These are phyloP conservation scores for Trichoderma lentiforme DNA, from an alignment of 2,329 filamentous ascomycete species.

Conservation along the genomic window DNA sequence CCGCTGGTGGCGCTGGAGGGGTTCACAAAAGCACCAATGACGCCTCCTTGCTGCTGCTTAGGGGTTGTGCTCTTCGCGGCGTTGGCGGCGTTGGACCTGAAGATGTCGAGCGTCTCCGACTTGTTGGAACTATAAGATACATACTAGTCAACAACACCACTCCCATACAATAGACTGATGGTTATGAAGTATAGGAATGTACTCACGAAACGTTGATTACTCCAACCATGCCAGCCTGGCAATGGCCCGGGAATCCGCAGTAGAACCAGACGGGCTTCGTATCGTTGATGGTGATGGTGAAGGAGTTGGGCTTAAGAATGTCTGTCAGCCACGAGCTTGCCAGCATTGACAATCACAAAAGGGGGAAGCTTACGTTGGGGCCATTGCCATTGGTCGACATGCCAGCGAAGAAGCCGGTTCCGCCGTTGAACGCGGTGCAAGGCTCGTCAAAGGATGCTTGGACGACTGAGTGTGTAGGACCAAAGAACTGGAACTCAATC, in stretches of 20 bases:
- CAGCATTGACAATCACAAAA: not conserved
- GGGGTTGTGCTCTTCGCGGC: not conserved
- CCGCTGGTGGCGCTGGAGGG: not conserved
- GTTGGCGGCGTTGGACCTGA: not conserved
- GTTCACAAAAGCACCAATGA: not conserved
- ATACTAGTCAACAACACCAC: not conserved
- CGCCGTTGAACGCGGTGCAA: not conserved
- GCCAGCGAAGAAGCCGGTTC: not conserved
- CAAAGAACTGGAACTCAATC: not conserved
- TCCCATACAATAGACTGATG: not conserved
- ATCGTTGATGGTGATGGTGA: not conserved
- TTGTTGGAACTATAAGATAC: not conserved
- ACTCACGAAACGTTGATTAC: not conserved
- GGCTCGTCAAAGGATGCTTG: not conserved
- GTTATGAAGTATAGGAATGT: not conserved
- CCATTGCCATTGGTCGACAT: not conserved
- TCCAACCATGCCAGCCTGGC: not conserved
- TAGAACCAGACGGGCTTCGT: not conserved
- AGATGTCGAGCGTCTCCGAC: not conserved
- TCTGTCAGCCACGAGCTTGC: not conserved
- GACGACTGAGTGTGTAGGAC: not conserved
- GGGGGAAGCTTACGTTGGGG: not conserved
- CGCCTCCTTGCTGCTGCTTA: not conserved
- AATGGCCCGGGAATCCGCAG: not conserved
- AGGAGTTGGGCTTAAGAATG: not conserved